phyloP scores from a whole-genome alignment of 179 eudicot genomes.

The Actinidia polygama region DNA sequence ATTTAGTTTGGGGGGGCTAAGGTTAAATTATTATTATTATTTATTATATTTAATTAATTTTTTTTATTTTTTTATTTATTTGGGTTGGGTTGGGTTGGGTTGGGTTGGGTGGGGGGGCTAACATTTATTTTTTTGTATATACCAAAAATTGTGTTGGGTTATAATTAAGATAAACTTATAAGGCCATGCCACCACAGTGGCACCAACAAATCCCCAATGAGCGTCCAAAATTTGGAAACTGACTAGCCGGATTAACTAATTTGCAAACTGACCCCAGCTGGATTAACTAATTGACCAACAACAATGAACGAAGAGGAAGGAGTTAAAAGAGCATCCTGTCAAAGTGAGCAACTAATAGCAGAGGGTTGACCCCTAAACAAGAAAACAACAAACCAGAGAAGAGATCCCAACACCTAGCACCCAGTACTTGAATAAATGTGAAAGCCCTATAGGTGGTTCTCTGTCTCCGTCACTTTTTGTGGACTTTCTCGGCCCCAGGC shows the following conservation, averaged over 20 bases:
- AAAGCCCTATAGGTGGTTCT: constrained; percentile 11
- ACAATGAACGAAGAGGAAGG: background rate
- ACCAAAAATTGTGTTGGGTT: too few species aligned
- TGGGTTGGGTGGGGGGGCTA: too few species aligned
- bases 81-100: too few species aligned
- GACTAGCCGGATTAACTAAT: background rate
- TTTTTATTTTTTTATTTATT: too few species aligned
- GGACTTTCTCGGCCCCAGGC: background rate
- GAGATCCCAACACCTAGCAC: background rate
- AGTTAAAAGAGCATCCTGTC: background rate
- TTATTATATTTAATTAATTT: too few species aligned
- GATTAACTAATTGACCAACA: background rate
- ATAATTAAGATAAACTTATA: background rate
- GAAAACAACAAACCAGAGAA: background rate
- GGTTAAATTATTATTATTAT: too few species aligned
- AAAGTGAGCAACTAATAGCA: constrained; percentile 13
- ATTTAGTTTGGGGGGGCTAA: too few species aligned
- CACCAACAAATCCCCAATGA: constrained; percentile 5
- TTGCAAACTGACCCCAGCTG: background rate
- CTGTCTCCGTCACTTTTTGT: background rate
- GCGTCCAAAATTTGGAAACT: background rate
- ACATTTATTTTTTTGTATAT: too few species aligned
- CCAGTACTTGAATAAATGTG: constrained; percentile 9
- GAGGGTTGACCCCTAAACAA: constrained; percentile 7
- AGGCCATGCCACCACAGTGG: background rate